phyloP scores from a whole-genome alignment of 306 rosid species.

The Benincasa hispida region DNA sequence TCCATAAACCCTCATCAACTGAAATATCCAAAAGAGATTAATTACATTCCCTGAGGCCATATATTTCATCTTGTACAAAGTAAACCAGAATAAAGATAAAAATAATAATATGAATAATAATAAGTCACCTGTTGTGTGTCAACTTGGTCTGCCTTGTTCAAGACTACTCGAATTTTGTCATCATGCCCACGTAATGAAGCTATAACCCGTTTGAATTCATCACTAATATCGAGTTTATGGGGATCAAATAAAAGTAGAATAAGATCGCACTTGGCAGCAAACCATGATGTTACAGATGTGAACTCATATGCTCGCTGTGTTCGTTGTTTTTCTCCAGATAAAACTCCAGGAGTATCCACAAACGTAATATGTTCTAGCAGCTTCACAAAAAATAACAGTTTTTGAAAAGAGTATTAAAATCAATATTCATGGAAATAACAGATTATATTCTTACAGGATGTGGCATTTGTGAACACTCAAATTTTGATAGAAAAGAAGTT shows the following conservation, averaged over 20 bases:
- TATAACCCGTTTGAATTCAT: constrained; percentile 92
- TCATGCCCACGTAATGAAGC: constrained; percentile 79
- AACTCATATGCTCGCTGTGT: constrained; percentile 81
- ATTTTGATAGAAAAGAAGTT: constrained; percentile 81
- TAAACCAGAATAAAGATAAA: not conserved
- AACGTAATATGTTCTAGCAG: constrained; percentile 77
- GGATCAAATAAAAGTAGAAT: constrained; percentile 91
- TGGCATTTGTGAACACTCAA: constrained; percentile 95
- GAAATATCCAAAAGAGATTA: constrained; percentile 7
- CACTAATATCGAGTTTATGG: constrained; percentile 93
- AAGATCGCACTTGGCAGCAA: constrained; percentile 87
- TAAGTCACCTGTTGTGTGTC: constrained; percentile 83
- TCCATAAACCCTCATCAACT: constrained; percentile 96
- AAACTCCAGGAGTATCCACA: constrained; percentile 95
- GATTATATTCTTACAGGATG: constrained; percentile 54
- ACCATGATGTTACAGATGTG: constrained; percentile 96
- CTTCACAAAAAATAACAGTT: constrained; percentile 23
- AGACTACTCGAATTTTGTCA: constrained; percentile 84
- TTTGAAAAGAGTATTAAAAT: not conserved
- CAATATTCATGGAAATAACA: not conserved
- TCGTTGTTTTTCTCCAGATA: constrained; percentile 96
- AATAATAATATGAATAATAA: not conserved
- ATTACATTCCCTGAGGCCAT: not conserved
- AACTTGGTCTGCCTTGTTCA: constrained; percentile 88
- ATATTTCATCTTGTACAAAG: not conserved